Evolutionary conservation across 495 filamentous ascomycete species (phyloP).

Genomic region (Bathelium albidoporum): DNA sequence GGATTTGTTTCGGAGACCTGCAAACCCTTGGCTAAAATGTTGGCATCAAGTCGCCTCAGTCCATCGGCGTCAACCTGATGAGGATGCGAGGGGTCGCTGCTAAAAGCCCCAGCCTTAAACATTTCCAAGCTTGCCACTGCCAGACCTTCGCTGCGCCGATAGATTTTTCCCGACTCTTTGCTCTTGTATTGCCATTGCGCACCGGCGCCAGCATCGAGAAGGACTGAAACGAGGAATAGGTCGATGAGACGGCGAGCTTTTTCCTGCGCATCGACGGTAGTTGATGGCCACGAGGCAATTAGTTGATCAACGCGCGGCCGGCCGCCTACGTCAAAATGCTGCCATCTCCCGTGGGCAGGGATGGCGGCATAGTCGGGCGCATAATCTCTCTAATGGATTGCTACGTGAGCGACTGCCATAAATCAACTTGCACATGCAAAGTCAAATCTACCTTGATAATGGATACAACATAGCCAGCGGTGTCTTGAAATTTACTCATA

Average conservation of each 20-base stretch:
- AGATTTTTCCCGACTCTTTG: conserved; percentile 76
- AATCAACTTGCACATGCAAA: conserved; percentile 5
- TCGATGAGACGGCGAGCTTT: conserved; percentile 69
- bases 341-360: conserved; percentile 77
- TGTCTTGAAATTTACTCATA: conserved; percentile 74
- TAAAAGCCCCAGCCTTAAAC: conserved; percentile 94
- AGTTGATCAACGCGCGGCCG: conserved; percentile 63
- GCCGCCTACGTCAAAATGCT: conserved; percentile 83
- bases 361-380: conserved; percentile 77
- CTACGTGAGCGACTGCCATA: conserved; percentile 10
- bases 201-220: conserved; percentile 81
- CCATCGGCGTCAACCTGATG: conserved; percentile 82
- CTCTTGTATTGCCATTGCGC: conserved; percentile 82
- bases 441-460: conserved; percentile 75
- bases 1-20: conserved; percentile 74
- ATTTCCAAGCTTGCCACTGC: conserved; percentile 93
- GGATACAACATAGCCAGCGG: conserved; percentile 82
- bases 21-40: conserved; percentile 65
- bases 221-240: conserved; percentile 79
- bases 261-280: conserved; percentile 59
- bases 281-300: conserved; percentile 52
- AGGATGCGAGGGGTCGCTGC: conserved; percentile 66
- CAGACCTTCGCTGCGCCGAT: conserved; percentile 80
- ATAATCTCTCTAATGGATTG: conserved; percentile 60
- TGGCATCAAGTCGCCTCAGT: conserved; percentile 62